These are phyloP conservation scores for Alternaria dauci DNA, from an alignment of 2,329 filamentous ascomycete genomes.

Conservation along the genomic window DNA sequence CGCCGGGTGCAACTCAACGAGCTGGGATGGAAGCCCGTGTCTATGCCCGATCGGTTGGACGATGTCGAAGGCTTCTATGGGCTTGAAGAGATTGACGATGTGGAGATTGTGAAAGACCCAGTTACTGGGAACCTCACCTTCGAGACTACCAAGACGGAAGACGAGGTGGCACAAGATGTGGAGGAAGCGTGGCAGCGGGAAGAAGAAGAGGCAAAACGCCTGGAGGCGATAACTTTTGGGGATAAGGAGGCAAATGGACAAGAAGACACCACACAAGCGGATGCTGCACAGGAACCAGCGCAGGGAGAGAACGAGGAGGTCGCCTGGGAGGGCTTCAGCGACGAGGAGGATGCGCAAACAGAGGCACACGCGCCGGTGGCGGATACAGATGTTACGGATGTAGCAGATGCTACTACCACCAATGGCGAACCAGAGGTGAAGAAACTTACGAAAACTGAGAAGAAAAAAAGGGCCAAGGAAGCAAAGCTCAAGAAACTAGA, in stretches of 20 bases:
- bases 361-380: neutral
- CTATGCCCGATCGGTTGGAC: conserved; percentile 77
- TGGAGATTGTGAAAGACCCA: conserved; percentile 75
- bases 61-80: conserved; percentile 95
- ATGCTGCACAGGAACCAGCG: neutral
- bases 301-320: conserved; percentile 23
- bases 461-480: conserved; percentile 24
- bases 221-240: conserved; percentile 33
- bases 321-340: conserved; percentile 42
- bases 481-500: conserved; percentile 34
- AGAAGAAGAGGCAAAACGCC: conserved; percentile 29
- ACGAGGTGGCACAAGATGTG: conserved; percentile 33
- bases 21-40: conserved; percentile 70
- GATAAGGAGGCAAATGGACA: conserved; percentile 13
- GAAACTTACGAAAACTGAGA: conserved; percentile 24
- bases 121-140: conserved; percentile 61
- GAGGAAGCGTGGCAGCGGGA: conserved; percentile 33
- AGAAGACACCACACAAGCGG: neutral
- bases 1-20: conserved; percentile 57
- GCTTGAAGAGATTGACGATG: conserved; percentile 88
- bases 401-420: conserved; percentile 45
- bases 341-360: conserved; percentile 20
- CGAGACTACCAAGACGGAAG: conserved; percentile 41
- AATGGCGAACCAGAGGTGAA: conserved; percentile 19
- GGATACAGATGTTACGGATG: neutral